Evolutionary conservation across 345 rosid genomes (phyloP), one percentile per base, ranked within the genome.

Genomic region (Eutrema japonicum): DNA sequence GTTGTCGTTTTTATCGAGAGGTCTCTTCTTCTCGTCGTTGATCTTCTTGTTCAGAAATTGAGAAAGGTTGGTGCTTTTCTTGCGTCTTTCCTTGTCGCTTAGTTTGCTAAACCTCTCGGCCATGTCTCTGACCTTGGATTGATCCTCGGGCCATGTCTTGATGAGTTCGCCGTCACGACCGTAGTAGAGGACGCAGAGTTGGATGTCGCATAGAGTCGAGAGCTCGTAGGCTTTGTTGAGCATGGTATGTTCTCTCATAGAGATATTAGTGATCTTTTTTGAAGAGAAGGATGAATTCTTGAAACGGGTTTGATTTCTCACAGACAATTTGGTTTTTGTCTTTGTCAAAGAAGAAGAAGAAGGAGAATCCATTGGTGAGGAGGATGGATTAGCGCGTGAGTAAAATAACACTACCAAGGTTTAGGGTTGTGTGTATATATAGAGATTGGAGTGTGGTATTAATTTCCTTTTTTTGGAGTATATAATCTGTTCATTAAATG

Each of bases 221-320:
- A 68, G 52, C 22, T 68, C 64, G 8, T 2, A 10, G 2, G 52
- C 62, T 68, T 54, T 54, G 5, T 32, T 68, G 4, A 55, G 36
- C 3, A 68, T 14, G 13, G 73, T 69, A 1, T 57, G 2, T 35
- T 56, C 32, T 69, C 73, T 45, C 45, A 16, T 7, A 12, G 8
- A 6, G 2, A 3, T 4, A 30, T 3, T 30, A 3, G 33, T 30
- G 4, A 30, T 30, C 33, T 30, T 30, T 30, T 30, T 30, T 4
- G 33, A 4, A 30, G 5, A 30, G 33, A 30, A 3, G 3, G 33
- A 47, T 0, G 48, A 8, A 27, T 53, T 67, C 61, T 67, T 67
- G 50, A 67, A 67, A 38, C 38, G 22, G 1, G 40, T 40, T 67
- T 12, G 16, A 2, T 50, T 4, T 26, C 37, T 50, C 4, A 16